Conservation (phyloP, 148 eudicot genomes). For the Camellia granthamiana region DNA sequence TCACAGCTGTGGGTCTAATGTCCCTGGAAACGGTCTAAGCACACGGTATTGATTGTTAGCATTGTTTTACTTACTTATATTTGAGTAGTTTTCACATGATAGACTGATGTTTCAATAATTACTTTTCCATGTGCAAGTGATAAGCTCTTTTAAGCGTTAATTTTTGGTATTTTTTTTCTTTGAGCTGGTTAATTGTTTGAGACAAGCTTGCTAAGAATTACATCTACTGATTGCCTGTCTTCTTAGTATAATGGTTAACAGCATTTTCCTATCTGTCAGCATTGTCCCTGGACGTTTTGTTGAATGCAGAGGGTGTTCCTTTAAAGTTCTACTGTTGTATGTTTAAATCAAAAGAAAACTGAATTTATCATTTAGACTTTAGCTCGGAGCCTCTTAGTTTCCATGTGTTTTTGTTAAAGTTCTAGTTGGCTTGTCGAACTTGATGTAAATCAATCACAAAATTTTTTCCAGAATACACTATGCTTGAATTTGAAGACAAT, state of each 20-base stretch:
- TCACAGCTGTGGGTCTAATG: conserved; percentile 89
- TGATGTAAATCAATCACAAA: not conserved
- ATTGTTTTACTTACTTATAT: not conserved
- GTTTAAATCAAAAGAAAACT: not conserved
- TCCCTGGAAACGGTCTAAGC: conserved; percentile 94
- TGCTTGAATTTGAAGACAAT: not conserved
- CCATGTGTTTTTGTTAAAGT: not conserved
- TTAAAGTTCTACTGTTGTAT: not conserved
- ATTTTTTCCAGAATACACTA: not conserved
- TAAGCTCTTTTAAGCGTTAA: not conserved
- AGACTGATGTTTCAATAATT: not conserved
- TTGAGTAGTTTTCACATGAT: not conserved
- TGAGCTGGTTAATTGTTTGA: not conserved
- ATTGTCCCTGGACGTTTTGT: not conserved
- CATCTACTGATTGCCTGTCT: not conserved
- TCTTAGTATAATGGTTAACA: not conserved
- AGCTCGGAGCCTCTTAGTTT: not conserved
- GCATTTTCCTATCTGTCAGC: not conserved
- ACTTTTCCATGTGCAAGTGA: not conserved
- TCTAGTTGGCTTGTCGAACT: not conserved
- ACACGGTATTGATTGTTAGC: conserved; percentile 48
- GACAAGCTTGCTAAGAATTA: not conserved
- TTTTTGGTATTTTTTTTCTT: not conserved
- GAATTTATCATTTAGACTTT: not conserved
- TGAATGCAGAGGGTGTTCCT: not conserved